These are phyloP conservation scores for Piloderma croceum DNA, from an alignment of 768 basidiomycete genomes.

Conservation along the genomic window DNA sequence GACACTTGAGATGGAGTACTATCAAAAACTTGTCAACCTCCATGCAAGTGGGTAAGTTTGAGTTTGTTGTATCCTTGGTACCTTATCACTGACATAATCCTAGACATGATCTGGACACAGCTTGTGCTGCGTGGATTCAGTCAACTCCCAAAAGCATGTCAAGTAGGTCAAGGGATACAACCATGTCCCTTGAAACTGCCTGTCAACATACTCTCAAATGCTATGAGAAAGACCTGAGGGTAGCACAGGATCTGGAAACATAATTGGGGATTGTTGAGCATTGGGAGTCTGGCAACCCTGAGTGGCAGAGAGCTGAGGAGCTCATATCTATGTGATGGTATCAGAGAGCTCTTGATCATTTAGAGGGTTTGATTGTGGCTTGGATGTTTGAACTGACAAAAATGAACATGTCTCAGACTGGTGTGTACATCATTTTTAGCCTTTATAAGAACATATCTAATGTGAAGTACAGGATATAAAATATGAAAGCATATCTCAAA, in stretches of 20 bases:
- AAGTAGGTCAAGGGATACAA: no score
- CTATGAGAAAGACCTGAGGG: no score
- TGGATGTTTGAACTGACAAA: constrained; percentile 16
- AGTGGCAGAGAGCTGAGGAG: constrained; percentile 2
- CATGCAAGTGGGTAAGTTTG: constrained; percentile 6
- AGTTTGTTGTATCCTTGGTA: no score
- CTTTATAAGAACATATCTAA: no score
- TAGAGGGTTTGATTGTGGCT: constrained; percentile 11
- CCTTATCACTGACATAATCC: no score
- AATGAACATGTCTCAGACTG: constrained; percentile 12
- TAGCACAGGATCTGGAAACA: constrained; percentile 6
- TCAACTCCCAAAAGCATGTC: no score
- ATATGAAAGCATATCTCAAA: no score
- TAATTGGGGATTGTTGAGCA: constrained; percentile 3
- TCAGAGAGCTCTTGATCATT: constrained; percentile 6
- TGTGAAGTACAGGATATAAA: no score
- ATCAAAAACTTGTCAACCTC: constrained; percentile 5
- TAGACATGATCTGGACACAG: no score
- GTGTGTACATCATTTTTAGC: constrained; percentile 5
- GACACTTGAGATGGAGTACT: constrained; percentile 14
- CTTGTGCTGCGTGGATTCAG: no score
- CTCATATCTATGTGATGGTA: constrained; percentile 6
- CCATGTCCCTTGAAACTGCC: no score
- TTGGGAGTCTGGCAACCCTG: constrained; percentile 4
- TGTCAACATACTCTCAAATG: no score